Percentiles rank a stretch among this genome's conserved stretches.
These are phyloP conservation scores for Dactylellina haptotyla DNA, from an alignment of 2,329 filamentous ascomycete genomes.

Conservation along the genomic window DNA sequence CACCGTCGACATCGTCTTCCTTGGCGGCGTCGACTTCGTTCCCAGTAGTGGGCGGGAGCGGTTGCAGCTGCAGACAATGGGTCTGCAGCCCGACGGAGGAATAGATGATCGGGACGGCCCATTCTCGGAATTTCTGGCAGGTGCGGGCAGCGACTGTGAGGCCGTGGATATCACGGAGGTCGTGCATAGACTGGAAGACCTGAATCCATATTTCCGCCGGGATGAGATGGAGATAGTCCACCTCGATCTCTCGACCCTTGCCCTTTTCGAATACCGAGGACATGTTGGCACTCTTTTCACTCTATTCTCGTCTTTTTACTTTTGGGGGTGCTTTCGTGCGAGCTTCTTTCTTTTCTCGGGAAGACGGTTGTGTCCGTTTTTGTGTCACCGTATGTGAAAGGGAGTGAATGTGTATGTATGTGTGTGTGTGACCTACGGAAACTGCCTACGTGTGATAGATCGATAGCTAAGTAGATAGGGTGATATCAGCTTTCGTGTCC, in stretches of 20 bases:
- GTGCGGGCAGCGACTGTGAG: slow-evolving; percentile 43
- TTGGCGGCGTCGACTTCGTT: slow-evolving; percentile 37
- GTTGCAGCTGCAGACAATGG: slow-evolving; percentile 49
- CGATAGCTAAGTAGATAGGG: neutral
- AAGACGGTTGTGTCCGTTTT: too few species aligned
- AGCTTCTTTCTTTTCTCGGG: too few species aligned
- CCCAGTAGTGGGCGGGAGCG: slow-evolving; percentile 32
- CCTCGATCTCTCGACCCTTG: slow-evolving; percentile 28
- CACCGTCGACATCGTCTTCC: slow-evolving; percentile 15
- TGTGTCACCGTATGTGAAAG: too few species aligned
- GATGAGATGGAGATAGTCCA: slow-evolving; percentile 48
- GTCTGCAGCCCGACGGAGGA: slow-evolving; percentile 51
- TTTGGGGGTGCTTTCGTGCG: neutral
- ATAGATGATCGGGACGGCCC: slow-evolving; percentile 45
- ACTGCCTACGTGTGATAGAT: too few species aligned
- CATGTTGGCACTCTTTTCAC: neutral
- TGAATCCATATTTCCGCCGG: slow-evolving; percentile 51
- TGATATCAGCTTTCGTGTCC: neutral
- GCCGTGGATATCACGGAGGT: slow-evolving; percentile 48
- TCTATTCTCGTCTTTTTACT: neutral
- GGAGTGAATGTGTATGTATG: too few species aligned
- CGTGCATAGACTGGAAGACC: slow-evolving; percentile 52
- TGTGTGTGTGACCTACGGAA: too few species aligned
- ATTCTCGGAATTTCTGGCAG: slow-evolving; percentile 43
- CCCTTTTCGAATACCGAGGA: slow-evolving; percentile 30